Evolutionary conservation across 2,329 filamentous ascomycete genomes (phyloP).

Genomic region (Escovopsis sp.): DNA sequence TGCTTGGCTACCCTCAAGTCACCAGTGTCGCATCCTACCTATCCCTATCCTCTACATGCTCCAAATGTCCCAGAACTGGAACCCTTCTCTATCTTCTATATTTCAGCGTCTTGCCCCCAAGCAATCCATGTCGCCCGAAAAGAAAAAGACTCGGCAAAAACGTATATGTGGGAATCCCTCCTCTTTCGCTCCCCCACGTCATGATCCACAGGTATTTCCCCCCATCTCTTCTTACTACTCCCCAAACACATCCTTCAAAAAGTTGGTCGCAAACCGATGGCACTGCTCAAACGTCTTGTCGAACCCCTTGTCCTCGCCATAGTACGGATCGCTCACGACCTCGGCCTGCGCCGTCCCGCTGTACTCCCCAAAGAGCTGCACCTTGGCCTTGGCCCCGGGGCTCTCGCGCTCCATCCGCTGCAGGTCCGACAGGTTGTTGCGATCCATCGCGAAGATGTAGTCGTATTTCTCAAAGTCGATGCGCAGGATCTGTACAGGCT

Average conservation of each 20-base stretch:
- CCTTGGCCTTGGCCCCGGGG: conserved; percentile 43
- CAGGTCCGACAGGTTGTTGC: conserved; percentile 61
- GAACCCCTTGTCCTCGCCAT: conserved; percentile 72
- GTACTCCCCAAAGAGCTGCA: conserved; percentile 74
- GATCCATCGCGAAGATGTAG: conserved; percentile 92
- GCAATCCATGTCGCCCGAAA: no score
- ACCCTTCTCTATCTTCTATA: no score
- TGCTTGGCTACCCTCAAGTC: no score
- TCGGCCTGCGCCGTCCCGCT: conserved; percentile 53
- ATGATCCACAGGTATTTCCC: background rate
- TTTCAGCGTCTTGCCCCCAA: no score
- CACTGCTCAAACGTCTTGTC: conserved; percentile 77
- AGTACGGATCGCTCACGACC: conserved; percentile 80
- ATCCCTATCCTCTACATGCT: no score
- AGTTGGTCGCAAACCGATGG: conserved; percentile 59
- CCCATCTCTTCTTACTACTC: conserved; percentile 5
- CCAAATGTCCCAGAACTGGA: no score
- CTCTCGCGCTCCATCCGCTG: conserved; percentile 43
- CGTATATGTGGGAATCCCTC: background rate
- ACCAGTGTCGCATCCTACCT: no score
- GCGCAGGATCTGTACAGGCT: conserved; percentile 28
- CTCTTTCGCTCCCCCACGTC: background rate
- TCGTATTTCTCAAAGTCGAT: conserved; percentile 76
- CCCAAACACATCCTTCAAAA: conserved; percentile 43
- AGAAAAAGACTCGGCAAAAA: no score